Base-by-base conservation (phyloP, 768 basidiomycete species). In the Cystobasidium tubakii region DNA sequence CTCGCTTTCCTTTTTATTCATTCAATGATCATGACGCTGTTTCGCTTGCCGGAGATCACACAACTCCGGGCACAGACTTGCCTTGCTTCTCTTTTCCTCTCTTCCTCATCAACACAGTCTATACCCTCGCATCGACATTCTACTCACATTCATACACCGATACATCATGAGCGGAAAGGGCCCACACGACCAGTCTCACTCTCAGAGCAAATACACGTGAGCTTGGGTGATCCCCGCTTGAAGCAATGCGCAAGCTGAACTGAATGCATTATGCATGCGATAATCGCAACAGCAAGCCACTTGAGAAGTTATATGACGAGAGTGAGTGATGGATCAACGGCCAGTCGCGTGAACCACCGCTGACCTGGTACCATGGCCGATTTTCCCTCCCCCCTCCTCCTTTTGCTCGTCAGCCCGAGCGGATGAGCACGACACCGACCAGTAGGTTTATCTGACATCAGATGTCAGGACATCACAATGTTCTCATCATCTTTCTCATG, bases 81-180 rank as follows among this genome's bases (percentile, higher is more conserved):
- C n/a, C n/a, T n/a, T n/a, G n/a, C n/a, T n/a, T n/a, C n/a, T n/a
- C n/a, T n/a, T n/a, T n/a, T n/a, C n/a, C n/a, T n/a, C n/a, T n/a
- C n/a, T n/a, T n/a, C n/a, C n/a, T n/a, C n/a, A n/a, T n/a, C n/a
- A n/a, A n/a, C n/a, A n/a, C n/a, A n/a, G n/a, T n/a, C n/a, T n/a
- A n/a, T n/a, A n/a, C n/a, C n/a, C n/a, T n/a, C n/a, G n/a, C n/a
- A n/a, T n/a, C n/a, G n/a, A n/a, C 60, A 33, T 39, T 27, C 36
- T 39, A 62, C 31, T 62, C 63, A 31, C 25, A 17, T 23, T 65
- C 63, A 65, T 65, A 34, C 39, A 34, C 21, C 4, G 27, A 27
- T 36, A 27, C 25, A 65, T 36, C 39, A 65, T 65, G 63, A 65
- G 63, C 63, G 63, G 63, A 12, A 65, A 65, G 39, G 63, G 63